These are phyloP conservation scores for Phytopythium vexans DNA, from an alignment of 352 stramenopile genomes.

Conservation along the genomic window DNA sequence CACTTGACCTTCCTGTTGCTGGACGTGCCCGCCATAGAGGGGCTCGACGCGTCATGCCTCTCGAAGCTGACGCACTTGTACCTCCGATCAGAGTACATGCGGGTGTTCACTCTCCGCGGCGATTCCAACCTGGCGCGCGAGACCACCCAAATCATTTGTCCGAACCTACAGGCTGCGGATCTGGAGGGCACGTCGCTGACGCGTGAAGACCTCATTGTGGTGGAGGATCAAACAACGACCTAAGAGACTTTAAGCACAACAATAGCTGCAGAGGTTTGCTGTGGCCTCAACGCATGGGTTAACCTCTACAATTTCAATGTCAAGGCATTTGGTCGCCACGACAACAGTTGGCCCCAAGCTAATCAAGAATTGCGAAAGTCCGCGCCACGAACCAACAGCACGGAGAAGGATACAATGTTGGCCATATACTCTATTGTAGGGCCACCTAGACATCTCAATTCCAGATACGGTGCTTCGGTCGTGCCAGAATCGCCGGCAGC, in stretches of 20 bases:
- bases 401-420: too few relatives aligned
- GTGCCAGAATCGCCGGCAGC: conserved; percentile 23
- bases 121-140: conserved; percentile 33
- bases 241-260: too few relatives aligned
- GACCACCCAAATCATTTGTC: conserved; percentile 36
- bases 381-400: too few relatives aligned
- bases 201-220: conserved; percentile 31
- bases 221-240: conserved; percentile 1
- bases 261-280: too few relatives aligned
- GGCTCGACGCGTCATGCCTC: conserved; percentile 61
- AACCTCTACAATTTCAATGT: background rate
- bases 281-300: too few relatives aligned
- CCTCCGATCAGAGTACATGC: conserved; percentile 39
- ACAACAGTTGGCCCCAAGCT: too few relatives aligned
- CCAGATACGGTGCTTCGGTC: conserved; percentile 36
- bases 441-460: conserved; percentile 6
- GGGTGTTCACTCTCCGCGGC: conserved; percentile 38
- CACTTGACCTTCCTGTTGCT: conserved; percentile 44
- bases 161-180: conserved; percentile 27
- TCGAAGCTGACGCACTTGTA: conserved; percentile 54
- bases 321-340: too few relatives aligned
- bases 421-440: too few relatives aligned
- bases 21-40: conserved; percentile 26
- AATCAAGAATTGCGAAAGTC: too few relatives aligned
- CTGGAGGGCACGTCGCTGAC: conserved; percentile 45